Percentiles rank a stretch among this genome's conserved stretches.
phyloP scores from a whole-genome alignment of 768 basidiomycete genomes.

The Boletus pseudo-olivaceus region DNA sequence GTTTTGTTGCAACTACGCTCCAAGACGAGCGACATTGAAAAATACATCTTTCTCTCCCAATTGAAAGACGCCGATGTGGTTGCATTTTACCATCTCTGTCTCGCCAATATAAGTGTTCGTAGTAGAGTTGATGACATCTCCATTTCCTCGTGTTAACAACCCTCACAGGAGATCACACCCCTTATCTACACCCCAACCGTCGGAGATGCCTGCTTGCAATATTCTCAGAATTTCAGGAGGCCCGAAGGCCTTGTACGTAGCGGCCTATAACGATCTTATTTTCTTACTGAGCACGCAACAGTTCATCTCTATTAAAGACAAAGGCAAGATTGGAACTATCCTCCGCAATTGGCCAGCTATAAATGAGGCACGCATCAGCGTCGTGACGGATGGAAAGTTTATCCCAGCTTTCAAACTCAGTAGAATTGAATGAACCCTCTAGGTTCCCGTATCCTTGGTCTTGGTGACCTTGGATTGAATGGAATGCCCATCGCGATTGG shows the following conservation, averaged over 20 bases:
- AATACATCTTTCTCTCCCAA: conserved; percentile 79
- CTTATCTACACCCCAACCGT: conserved; percentile 92
- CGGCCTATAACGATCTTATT: conserved; percentile 1
- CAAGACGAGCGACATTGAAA: conserved; percentile 71
- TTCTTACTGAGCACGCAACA: conserved; percentile 29
- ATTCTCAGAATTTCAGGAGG: conserved; percentile 70
- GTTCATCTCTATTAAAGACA: conserved; percentile 81
- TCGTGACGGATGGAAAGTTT: conserved; percentile 81
- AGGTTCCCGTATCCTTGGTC: conserved; percentile 86
- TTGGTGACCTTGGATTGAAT: conserved; percentile 81
- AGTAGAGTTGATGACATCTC: not conserved
- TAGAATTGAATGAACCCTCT: conserved; percentile 4
- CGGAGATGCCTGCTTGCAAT: conserved; percentile 86
- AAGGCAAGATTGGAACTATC: conserved; percentile 70
- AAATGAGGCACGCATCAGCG: conserved; percentile 79
- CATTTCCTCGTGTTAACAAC: not conserved
- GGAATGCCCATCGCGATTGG: conserved; percentile 89
- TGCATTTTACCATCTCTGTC: conserved; percentile 77
- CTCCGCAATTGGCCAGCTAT: conserved; percentile 69
- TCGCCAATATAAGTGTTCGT: conserved; percentile 53
- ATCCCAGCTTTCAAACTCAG: not conserved
- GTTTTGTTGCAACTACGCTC: conserved; percentile 70
- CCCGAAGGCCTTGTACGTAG: conserved; percentile 65
- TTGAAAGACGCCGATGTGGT: conserved; percentile 69
- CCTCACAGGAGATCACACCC: conserved; percentile 55